Evolutionary conservation across 495 filamentous ascomycete genomes (phyloP), one percentile per base, ranked within the genome.

Genomic region (Aspergillus wentii): DNA sequence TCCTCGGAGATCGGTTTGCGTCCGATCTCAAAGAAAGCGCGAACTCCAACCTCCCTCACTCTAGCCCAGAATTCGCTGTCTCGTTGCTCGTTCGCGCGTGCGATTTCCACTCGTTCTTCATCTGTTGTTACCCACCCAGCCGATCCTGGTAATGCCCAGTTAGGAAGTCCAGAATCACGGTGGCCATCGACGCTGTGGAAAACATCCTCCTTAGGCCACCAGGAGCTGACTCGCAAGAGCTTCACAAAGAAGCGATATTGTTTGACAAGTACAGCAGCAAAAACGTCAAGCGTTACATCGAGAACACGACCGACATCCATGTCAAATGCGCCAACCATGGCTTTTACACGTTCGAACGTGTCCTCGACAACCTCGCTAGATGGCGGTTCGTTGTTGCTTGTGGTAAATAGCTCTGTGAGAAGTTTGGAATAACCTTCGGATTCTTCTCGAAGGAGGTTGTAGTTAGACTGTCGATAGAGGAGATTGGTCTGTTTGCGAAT

Each of bases 381-480:
- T 9, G 76, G 75, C 9, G 74, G 69, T 38, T 75, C 75, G 44
- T 71, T 79, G 41, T 71, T 72, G 48, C 78, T 83, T 0, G 85
- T 88, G 5, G 85, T 88, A 52, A 91, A 94, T 20, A 92, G 80
- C 55, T 95, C 88, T 0, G 88, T 92, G 8, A 89, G 67, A 14
- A 95, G 72, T 60, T 95, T 95, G 11, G 76, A 83, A 52, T 90
- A 99, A 20, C 94, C 94, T 61, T 99, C 94, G 0, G 87, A 85
- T 61, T 99, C 94, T 68, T 99, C 94, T 20, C 94, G 78, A 13
- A 99, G 68, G 2, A 99, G 69, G 51, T 99, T 99, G 67, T 95
- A 95, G 54, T 94, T 96, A 1, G 88, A 86, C 56, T 97, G 94
- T 30, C 88, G 83, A 52, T 99, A 99, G 2, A 97, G 77, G 13